Conservation (phyloP, 352 stramenopile genomes). For the Globisporangium cystogenes region DNA sequence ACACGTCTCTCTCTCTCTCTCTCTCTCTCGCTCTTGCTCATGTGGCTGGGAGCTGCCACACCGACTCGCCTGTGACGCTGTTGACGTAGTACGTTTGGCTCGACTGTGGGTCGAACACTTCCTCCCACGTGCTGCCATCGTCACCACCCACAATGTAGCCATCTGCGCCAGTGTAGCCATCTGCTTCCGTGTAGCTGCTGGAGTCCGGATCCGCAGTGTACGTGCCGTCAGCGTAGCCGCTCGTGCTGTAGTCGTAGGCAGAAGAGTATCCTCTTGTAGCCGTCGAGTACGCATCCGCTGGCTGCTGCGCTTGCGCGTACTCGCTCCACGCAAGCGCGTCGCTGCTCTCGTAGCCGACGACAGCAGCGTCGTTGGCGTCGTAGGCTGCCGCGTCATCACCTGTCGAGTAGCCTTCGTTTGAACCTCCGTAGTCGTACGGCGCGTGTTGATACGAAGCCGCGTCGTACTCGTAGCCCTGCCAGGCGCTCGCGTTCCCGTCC, state of each 20-base stretch:
- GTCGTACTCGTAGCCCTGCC: conserved; percentile 23
- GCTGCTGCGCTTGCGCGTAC: not conserved
- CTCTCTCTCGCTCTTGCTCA: not conserved
- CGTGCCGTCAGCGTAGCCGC: not conserved
- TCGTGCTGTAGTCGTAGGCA: not conserved
- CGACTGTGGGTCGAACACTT: conserved; percentile 56
- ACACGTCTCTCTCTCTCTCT: not conserved
- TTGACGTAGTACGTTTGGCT: conserved; percentile 65
- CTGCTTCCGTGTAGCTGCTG: not conserved
- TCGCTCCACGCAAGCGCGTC: not conserved
- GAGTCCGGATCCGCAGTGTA: not conserved
- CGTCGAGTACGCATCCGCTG: not conserved
- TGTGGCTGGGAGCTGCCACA: conserved; percentile 31
- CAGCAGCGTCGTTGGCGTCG: not conserved
- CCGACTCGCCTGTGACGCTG: conserved; percentile 44
- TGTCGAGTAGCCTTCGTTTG: not conserved
- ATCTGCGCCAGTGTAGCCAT: not conserved
- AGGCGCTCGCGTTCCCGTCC: conserved; percentile 25
- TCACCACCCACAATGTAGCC: not conserved
- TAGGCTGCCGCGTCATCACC: not conserved
- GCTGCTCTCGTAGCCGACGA: not conserved
- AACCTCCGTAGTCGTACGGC: not conserved
- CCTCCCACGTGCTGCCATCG: conserved; percentile 32
- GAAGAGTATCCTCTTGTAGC: not conserved
- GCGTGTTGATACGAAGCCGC: not conserved